Evolutionary conservation across 1,284 basidiomycete genomes (phyloP), one percentile per base, ranked within the genome.

Genomic region (Ganoderma meredithae): DNA sequence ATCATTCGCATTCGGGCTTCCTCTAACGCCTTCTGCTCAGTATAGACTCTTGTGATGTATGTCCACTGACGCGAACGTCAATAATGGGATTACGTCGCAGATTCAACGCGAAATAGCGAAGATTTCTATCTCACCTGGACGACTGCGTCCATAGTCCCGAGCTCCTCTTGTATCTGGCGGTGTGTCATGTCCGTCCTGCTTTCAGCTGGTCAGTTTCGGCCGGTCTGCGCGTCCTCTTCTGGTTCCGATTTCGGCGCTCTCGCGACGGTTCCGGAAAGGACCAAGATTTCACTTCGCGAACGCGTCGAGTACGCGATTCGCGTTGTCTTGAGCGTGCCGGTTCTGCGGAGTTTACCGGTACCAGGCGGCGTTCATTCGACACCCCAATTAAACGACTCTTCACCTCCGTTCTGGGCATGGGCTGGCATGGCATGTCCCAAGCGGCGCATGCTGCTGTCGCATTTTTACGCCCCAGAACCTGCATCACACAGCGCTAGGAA

Each of bases 41-140:
- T 15, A 55, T 55, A 55, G 52, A 55, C 27, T 55, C 52, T 17
- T 55, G 31, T 31, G 52, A 55, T 55, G 52, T 55, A 55, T 33
- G 27, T 55, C 31, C 52, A 19, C 52, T 8, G 31, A 33, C 52
- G 52, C 31, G 31, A 55, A 55, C 52, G 52, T 55, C 52, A 33
- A 55, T 33, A 55, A 55, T 55, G 52, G 31, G 52, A 55, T 33
- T 17, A 33, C 27, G 27, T 53, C 27, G 47, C 22, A 4, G 47
- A 25, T 49, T 10, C 47, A 49, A 25, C 9, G 47, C 47, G 47
- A 25, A 49, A 25, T n/a, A 12, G n/a, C 47, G 47, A 13, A 25
- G 22, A 49, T 25, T n/a, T 9, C 22, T 5, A 22, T 0, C 44
- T 22, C 44, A 12, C 10, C 10, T 13, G 22, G 22, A 49, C 12